Evolutionary conservation across 164 flowering plant genomes (phyloP), one percentile per base, ranked within the genome.

Genomic region (Tinospora cordifolia): DNA sequence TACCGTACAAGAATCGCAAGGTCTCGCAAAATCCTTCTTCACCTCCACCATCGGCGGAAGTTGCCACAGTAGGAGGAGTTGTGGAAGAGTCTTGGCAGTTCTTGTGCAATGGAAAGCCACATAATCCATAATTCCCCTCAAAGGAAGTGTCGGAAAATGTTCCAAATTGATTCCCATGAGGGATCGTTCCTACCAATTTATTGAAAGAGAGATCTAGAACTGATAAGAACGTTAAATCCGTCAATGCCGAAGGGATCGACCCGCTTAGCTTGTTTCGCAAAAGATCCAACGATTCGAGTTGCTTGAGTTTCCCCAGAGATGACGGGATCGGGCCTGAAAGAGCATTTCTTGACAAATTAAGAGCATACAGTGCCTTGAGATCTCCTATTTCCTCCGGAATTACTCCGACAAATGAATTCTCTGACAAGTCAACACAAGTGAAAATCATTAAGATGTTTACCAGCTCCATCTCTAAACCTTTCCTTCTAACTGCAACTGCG

Each of bases 401-500:
- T 0, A 25, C 44, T 11, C 91, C 92, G 8, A 76, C 59, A 62
- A 90, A 81, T 0, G 24, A 26, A 62, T 88, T 90, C 66, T 54
- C 24, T 4, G 96, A 90, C 60, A 87, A 67, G 70, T 88, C 93
- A 54, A 87, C 77, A 44, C 80, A 41, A 1, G 80, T 79, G 77
- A 78, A 85, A 40, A 79, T 5, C 1, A 73, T 82, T 15, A 82
- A 69, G 39, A 85, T 84, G 76, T 85, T 87, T 25, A 39, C 70
- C 11, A 85, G 67, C 63, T 82, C 71, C 72, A 81, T 6, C 15
- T 83, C 75, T 17, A 67, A 54, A 11, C 92, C 88, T 80, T 88
- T 86, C 39, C n/a, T 13, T 38, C 81, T 83, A 15, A 88, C 77
- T 3, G 77, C 80, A 26, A 86, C 79, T 6, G 76, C 22, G 19